phyloP scores from a whole-genome alignment of 495 filamentous ascomycete genomes.

The Talaromyces proteolyticus region DNA sequence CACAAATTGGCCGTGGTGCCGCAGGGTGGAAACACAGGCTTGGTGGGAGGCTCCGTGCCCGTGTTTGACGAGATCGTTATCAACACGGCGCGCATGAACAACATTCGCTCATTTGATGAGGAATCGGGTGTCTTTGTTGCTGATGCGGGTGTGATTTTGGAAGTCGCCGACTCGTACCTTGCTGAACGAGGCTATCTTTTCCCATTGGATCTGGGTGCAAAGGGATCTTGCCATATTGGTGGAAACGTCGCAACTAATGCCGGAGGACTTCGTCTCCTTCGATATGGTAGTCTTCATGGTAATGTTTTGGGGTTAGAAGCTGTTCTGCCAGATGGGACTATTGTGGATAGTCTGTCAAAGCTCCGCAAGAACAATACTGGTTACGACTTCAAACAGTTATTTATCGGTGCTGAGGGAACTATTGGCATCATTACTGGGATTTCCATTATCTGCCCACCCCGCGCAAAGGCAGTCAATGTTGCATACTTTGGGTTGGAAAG shows the following conservation, averaged over 20 bases:
- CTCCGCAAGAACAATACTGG: slow-evolving; percentile 98
- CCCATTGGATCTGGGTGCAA: slow-evolving; percentile 91
- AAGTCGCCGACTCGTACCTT: slow-evolving; percentile 78
- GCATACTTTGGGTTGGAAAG: slow-evolving; percentile 83
- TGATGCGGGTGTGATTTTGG: slow-evolving; percentile 87
- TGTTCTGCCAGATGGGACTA: slow-evolving; percentile 85
- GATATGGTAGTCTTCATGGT: slow-evolving; percentile 92
- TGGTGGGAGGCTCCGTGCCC: slow-evolving; percentile 91
- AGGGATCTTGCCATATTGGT: slow-evolving; percentile 95
- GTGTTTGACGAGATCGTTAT: slow-evolving; percentile 98
- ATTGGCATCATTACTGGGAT: slow-evolving; percentile 90
- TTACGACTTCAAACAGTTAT: slow-evolving; percentile 96
- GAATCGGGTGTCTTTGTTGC: slow-evolving; percentile 86
- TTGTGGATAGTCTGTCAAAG: slow-evolving; percentile 79
- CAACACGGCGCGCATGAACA: slow-evolving; percentile 81
- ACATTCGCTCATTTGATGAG: slow-evolving; percentile 85
- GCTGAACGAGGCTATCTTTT: slow-evolving; percentile 78
- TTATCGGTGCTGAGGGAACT: slow-evolving; percentile 92
- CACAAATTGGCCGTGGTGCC: slow-evolving; percentile 90
- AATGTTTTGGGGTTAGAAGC: slow-evolving; percentile 89
- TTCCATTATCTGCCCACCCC: slow-evolving; percentile 83
- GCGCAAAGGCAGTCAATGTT: slow-evolving; percentile 78
- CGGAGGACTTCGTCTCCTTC: slow-evolving; percentile 80
- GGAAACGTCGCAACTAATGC: slow-evolving; percentile 99
- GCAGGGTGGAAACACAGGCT: slow-evolving; percentile 92